Evolutionary conservation across 352 stramenopile genomes (phyloP), one percentile per base, ranked within the genome.

Genomic region (Phytophthora sp.): DNA sequence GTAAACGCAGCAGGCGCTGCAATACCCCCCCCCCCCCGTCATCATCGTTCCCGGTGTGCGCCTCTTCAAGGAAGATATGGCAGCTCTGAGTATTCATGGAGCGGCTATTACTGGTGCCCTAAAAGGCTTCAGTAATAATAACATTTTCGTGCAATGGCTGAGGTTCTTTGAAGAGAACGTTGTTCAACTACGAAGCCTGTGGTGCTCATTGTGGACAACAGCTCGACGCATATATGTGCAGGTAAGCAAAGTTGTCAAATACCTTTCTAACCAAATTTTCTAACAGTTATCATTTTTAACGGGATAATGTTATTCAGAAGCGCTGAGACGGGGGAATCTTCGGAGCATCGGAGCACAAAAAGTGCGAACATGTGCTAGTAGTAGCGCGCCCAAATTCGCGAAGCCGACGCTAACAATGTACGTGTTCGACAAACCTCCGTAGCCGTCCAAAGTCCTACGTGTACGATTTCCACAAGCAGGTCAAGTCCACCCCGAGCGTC

Each of bases 401-500:
- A n/a, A n/a, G n/a, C n/a, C n/a, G n/a, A n/a, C n/a, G n/a, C n/a
- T n/a, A n/a, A n/a, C n/a, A n/a, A 38, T n/a, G 16, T n/a, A n/a
- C n/a, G n/a, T n/a, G n/a, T n/a, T n/a, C n/a, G n/a, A n/a, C n/a
- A n/a, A n/a, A n/a, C n/a, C n/a, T n/a, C n/a, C n/a, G n/a, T n/a
- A n/a, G n/a, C n/a, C n/a, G n/a, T n/a, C n/a, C n/a, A n/a, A n/a
- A n/a, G n/a, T n/a, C n/a, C n/a, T n/a, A n/a, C n/a, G n/a, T n/a
- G n/a, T n/a, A n/a, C n/a, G n/a, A n/a, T n/a, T n/a, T n/a, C n/a
- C n/a, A n/a, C n/a, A n/a, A n/a, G n/a, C n/a, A n/a, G n/a, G n/a
- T n/a, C n/a, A 71, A 66, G 56, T 57, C 74, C 29, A 69, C 71
- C 57, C 15, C 27, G 0, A 50, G 35, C 15, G 55, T 50, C 12